Evolutionary conservation across 2,329 filamentous ascomycete genomes (phyloP).

Genomic region (Colletotrichum limetticola): DNA sequence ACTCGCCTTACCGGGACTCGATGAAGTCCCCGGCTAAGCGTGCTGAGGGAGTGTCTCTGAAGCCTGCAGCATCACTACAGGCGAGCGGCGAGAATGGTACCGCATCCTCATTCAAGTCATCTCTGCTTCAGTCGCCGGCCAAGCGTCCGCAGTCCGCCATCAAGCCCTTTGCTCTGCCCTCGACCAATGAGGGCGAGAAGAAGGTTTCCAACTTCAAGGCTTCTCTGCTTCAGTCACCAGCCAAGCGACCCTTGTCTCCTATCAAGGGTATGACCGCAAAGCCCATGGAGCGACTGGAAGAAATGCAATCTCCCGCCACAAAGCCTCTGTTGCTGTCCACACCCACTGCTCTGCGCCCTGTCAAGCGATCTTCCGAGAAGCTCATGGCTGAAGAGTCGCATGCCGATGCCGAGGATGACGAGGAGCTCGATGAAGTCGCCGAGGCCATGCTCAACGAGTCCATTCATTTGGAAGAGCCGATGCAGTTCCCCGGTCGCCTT

Average conservation of each 20-base stretch:
- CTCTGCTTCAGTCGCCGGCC: conserved; percentile 60
- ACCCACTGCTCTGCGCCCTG: conserved; percentile 38
- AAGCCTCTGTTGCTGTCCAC: conserved; percentile 49
- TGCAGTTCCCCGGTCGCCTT: conserved; percentile 57
- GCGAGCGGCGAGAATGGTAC: conserved; percentile 21
- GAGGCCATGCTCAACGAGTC: conserved; percentile 40
- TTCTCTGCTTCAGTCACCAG: conserved; percentile 63
- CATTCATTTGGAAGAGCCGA: conserved; percentile 45
- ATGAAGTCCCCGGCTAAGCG: conserved; percentile 67
- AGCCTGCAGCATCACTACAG: conserved; percentile 46
- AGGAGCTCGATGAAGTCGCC: conserved; percentile 38
- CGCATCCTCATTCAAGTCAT: conserved; percentile 49
- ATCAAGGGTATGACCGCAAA: conserved; percentile 49
- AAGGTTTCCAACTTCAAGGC: conserved; percentile 55
- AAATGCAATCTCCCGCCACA: conserved; percentile 45
- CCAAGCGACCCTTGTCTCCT: conserved; percentile 59
- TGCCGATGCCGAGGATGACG: conserved; percentile 27
- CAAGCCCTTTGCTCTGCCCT: conserved; percentile 47
- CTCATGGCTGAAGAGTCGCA: conserved; percentile 47
- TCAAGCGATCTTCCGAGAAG: conserved; percentile 47
- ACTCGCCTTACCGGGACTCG: conserved; percentile 64
- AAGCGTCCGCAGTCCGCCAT: conserved; percentile 60
- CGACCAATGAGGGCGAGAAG: conserved; percentile 41
- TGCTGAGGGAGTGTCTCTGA: conserved; percentile 53
- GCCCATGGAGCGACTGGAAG: conserved; percentile 36